Evolutionary conservation across 176 grass and related monocot genomes (phyloP).

Genomic region (Oryza glaberrima): DNA sequence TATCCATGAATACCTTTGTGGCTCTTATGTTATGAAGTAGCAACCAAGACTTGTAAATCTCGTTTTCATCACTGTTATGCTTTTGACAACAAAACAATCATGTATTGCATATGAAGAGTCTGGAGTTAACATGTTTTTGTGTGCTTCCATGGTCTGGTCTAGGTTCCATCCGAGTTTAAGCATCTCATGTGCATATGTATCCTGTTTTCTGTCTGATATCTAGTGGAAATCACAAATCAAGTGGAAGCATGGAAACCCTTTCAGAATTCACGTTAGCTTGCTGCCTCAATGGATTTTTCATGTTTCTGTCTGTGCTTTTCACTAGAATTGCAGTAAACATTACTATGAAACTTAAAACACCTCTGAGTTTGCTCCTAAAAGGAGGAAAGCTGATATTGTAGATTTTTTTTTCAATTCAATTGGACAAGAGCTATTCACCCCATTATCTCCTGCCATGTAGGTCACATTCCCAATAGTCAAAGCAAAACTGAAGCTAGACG

Average conservation of each 20-base stretch:
- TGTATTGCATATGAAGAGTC: background rate
- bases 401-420: background rate
- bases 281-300: background rate
- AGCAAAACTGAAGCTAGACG: conserved; percentile 76
- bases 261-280: background rate
- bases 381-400: background rate
- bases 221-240: background rate
- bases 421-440: background rate
- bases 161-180: background rate
- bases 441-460: conserved; percentile 43
- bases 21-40: background rate
- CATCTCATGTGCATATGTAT: background rate
- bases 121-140: background rate
- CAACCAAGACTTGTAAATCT: background rate
- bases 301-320: background rate
- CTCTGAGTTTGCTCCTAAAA: background rate
- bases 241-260: background rate
- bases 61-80: background rate
- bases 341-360: background rate
- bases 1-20: conserved; percentile 22
- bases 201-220: conserved; percentile 2
- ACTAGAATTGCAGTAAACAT: background rate
- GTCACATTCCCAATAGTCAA: conserved; percentile 78
- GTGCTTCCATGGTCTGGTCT: background rate
- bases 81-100: background rate